These are phyloP conservation scores for Sarcodon aspratus DNA, from an alignment of 768 basidiomycete genomes.

Conservation along the genomic window DNA sequence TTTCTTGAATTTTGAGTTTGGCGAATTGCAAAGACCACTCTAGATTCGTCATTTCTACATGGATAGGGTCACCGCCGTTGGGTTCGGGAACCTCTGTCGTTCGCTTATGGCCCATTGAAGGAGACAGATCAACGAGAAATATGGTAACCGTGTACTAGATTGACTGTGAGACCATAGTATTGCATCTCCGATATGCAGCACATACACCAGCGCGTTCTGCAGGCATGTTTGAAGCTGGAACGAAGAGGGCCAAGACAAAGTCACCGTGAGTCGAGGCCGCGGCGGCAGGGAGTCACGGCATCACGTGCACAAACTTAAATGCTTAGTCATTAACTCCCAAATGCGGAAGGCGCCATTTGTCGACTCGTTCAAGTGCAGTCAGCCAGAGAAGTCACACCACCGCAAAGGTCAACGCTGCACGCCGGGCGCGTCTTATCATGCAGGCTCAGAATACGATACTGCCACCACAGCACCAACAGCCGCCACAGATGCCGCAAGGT, in stretches of 20 bases:
- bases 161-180: conserved; percentile 3
- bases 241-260: too few relatives aligned
- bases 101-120: conserved; percentile 66
- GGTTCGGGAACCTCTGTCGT: conserved; percentile 37
- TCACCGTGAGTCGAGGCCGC: too few relatives aligned
- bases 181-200: conserved; percentile 1
- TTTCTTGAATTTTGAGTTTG: conserved; percentile 84
- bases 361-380: too few relatives aligned
- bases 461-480: too few relatives aligned
- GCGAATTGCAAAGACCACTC: conserved; percentile 80
- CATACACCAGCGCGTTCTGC: conserved; percentile 73
- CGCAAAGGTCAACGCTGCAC: neutral
- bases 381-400: too few relatives aligned
- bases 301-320: too few relatives aligned
- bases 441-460: neutral
- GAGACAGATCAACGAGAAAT: conserved; percentile 83
- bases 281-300: too few relatives aligned
- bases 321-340: too few relatives aligned
- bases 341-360: too few relatives aligned
- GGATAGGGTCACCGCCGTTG: conserved; percentile 36
- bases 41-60: conserved; percentile 61
- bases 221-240: conserved; percentile 38
- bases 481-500: too few relatives aligned
- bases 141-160: conserved; percentile 73
- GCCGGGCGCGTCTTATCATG: neutral